Evolutionary conservation across 805 yeast species (phyloP).

Genomic region (Saccharomycopsis oosterbeekiorum): DNA sequence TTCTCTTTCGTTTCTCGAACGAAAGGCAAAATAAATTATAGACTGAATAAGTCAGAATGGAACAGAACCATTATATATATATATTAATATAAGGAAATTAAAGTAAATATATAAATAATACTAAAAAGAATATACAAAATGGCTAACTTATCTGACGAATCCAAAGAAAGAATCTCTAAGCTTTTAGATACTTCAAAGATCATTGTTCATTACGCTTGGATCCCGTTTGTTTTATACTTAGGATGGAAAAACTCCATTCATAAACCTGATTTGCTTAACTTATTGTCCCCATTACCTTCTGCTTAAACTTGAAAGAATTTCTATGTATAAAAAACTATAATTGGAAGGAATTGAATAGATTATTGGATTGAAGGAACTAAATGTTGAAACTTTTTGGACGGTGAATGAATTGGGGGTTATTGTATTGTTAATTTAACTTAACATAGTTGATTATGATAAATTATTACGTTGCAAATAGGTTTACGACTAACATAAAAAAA

Average conservation of each 20-base stretch:
- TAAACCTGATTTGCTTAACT: conserved; percentile 63
- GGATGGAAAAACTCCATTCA: conserved; percentile 70
- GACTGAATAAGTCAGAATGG: background rate
- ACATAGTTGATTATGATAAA: no score
- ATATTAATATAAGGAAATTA: background rate
- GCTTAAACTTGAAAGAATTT: conserved; percentile 32
- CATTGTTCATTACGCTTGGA: conserved; percentile 92
- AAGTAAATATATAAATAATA: background rate
- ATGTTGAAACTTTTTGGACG: no score
- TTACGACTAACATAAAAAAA: no score
- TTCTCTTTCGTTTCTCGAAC: background rate
- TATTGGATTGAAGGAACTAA: no score
- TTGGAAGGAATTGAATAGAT: no score
- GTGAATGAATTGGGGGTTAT: no score
- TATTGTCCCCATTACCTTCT: conserved; percentile 74
- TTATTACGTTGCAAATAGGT: no score
- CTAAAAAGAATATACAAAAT: conserved; percentile 1
- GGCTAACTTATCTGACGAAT: conserved; percentile 19
- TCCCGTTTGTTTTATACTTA: conserved; percentile 86
- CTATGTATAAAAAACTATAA: no score
- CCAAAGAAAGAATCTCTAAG: conserved; percentile 70
- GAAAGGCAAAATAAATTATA: background rate
- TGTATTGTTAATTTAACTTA: no score
- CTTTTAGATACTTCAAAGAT: conserved; percentile 76
- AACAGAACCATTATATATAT: no score